Conservation (phyloP, 129 eudicot species). For the Tanacetum coccineum region DNA sequence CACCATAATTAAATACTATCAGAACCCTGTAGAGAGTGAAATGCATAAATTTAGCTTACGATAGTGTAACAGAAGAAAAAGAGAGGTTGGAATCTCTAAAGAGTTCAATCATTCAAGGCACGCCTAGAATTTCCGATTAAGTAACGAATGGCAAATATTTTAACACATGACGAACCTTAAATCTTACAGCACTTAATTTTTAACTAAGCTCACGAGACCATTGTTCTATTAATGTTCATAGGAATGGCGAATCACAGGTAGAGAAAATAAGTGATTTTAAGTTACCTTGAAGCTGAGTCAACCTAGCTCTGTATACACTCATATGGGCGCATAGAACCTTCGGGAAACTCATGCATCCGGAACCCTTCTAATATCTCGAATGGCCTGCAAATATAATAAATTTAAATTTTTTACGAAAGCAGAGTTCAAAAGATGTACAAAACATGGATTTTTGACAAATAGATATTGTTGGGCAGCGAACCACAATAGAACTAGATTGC, state of each 20-base stretch:
- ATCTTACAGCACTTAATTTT: not conserved
- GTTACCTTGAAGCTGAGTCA: slow-evolving; percentile 25
- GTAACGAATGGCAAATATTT: not conserved
- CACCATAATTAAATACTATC: not conserved
- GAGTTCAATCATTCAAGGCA: too few species aligned
- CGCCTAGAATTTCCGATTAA: too few species aligned
- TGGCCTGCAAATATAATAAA: slow-evolving; percentile 54
- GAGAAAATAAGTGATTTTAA: not conserved
- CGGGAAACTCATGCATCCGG: slow-evolving; percentile 83
- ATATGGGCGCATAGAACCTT: slow-evolving; percentile 83
- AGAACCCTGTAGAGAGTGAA: not conserved
- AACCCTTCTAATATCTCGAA: slow-evolving; percentile 80
- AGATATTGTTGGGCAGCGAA: not conserved
- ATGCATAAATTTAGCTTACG: too few species aligned
- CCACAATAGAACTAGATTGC: not conserved
- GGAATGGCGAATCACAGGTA: not conserved
- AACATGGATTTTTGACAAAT: not conserved
- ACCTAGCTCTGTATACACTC: slow-evolving; percentile 88
- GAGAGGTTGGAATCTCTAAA: too few species aligned
- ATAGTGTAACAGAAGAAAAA: too few species aligned
- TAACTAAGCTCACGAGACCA: not conserved
- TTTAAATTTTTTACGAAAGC: not conserved
- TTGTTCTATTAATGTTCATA: not conserved
- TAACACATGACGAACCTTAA: not conserved
- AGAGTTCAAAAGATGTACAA: slow-evolving; percentile 1